Conservation (phyloP, 495 filamentous ascomycete genomes). For the Neurospora africana region DNA sequence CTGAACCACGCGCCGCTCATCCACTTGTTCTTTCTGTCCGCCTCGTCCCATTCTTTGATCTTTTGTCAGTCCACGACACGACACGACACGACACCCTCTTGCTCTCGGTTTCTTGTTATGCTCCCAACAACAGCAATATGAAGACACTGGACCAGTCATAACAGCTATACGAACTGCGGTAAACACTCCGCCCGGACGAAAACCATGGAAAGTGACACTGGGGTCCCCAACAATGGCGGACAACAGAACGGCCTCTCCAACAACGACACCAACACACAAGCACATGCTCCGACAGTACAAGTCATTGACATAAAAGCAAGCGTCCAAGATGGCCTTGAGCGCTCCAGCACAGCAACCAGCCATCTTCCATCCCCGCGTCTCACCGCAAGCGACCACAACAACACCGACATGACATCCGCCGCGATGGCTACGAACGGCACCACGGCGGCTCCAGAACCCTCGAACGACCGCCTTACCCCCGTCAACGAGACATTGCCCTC, state of each 20-base stretch:
- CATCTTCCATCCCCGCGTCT: conserved; percentile 10
- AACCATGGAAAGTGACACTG: not conserved
- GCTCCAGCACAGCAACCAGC: not conserved
- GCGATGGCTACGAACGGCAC: conserved; percentile 15
- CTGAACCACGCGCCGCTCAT: not conserved
- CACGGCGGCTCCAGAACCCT: conserved; percentile 21
- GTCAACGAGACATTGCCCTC: conserved; percentile 6
- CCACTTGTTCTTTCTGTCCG: not conserved
- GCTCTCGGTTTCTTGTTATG: not conserved
- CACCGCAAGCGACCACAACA: conserved; percentile 2
- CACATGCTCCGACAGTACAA: not conserved
- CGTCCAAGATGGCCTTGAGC: not conserved
- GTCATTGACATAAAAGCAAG: not conserved
- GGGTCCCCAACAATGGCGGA: not conserved
- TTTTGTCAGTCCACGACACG: not conserved
- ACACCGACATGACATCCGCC: not conserved
- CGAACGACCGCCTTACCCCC: conserved; percentile 24
- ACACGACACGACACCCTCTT: too few relatives aligned
- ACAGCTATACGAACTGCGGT: not conserved
- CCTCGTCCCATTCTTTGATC: not conserved
- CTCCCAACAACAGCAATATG: not conserved
- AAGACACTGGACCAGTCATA: not conserved
- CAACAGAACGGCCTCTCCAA: not conserved
- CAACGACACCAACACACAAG: not conserved
- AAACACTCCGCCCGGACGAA: not conserved